Evolutionary conservation across 352 stramenopile genomes (phyloP).

Genomic region (Globisporangium polare): DNA sequence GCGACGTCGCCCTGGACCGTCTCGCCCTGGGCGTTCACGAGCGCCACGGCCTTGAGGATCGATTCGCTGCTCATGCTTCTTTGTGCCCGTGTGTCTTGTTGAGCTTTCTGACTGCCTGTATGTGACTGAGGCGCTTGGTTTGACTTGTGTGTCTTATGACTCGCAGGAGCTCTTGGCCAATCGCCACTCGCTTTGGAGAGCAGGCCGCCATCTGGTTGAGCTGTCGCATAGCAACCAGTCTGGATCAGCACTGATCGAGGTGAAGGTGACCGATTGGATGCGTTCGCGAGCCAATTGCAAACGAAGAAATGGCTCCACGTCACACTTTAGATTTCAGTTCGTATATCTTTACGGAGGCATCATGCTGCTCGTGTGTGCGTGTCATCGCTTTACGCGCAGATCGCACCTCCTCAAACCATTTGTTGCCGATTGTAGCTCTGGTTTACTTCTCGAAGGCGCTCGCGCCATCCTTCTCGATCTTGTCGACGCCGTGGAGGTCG

Average conservation of each 20-base stretch:
- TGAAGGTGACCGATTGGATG: not conserved
- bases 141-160: not conserved
- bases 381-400: too few relatives aligned
- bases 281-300: not conserved
- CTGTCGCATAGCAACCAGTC: too few relatives aligned
- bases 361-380: too few relatives aligned
- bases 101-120: not conserved
- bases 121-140: not conserved
- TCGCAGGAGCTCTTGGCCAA: constrained; percentile 1
- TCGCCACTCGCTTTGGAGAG: constrained; percentile 3
- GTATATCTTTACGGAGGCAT: too few relatives aligned
- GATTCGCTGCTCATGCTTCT: constrained; percentile 16
- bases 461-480: constrained; percentile 48
- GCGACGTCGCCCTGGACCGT: constrained; percentile 38
- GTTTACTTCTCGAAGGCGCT: constrained; percentile 39
- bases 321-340: too few relatives aligned
- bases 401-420: too few relatives aligned
- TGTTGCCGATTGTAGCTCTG: too few relatives aligned
- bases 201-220: not conserved
- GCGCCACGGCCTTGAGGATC: constrained; percentile 49
- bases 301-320: not conserved
- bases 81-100: not conserved
- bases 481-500: constrained; percentile 59
- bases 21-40: constrained; percentile 57
- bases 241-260: too few relatives aligned